Evolutionary conservation across 1,284 basidiomycete genomes (phyloP).

Genomic region (Fomitopsis betulina): DNA sequence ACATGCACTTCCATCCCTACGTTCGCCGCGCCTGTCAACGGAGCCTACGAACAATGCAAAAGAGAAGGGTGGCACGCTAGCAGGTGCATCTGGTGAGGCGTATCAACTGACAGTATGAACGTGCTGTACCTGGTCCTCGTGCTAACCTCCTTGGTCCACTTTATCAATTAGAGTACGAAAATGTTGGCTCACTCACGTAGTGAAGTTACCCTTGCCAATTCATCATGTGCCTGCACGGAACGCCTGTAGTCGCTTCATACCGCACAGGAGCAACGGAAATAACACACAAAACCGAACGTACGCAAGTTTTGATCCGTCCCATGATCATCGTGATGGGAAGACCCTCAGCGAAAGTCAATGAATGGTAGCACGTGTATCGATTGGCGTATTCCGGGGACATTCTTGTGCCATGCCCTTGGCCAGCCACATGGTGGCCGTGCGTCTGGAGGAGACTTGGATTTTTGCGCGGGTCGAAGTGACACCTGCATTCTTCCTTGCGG

Average conservation of each 20-base stretch:
- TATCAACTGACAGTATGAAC: neutral
- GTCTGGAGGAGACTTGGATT: neutral
- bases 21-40: neutral
- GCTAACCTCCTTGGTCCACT: neutral
- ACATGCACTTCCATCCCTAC: neutral
- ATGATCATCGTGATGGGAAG: neutral
- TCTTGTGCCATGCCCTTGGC: neutral
- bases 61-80: neutral
- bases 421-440: neutral
- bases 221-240: neutral
- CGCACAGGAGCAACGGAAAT: neutral
- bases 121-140: neutral
- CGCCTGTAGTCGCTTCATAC: neutral
- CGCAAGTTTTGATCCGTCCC: neutral
- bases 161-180: no score
- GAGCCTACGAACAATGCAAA: neutral
- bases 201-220: neutral
- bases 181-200: neutral
- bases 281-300: neutral
- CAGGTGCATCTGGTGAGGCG: neutral
- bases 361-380: neutral
- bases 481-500: neutral
- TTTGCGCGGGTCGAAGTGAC: neutral
- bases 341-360: neutral
- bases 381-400: neutral